These are phyloP conservation scores for Annulohypoxylon truncatum DNA, from an alignment of 2,329 filamentous ascomycete species.

Conservation along the genomic window DNA sequence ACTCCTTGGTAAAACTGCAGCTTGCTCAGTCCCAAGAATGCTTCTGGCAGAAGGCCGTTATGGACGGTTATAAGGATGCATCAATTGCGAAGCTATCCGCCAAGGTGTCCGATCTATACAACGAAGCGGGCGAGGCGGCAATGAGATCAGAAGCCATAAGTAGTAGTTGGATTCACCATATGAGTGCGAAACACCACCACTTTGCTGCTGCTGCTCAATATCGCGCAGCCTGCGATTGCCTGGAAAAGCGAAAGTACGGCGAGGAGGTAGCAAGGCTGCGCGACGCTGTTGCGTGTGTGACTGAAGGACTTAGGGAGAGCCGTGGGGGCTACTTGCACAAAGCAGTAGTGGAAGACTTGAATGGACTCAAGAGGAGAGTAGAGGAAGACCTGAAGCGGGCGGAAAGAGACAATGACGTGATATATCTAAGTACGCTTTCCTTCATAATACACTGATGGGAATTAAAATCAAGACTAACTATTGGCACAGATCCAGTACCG, in stretches of 20 bases:
- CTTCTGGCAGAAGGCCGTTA: slow-evolving; percentile 97
- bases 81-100: slow-evolving; percentile 92
- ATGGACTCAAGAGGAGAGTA: slow-evolving; percentile 83
- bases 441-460: too few relatives aligned
- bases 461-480: slow-evolving; percentile 47
- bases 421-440: slow-evolving; percentile 77
- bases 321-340: slow-evolving; percentile 81
- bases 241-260: slow-evolving; percentile 94
- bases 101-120: slow-evolving; percentile 90
- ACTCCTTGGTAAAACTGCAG: slow-evolving; percentile 84
- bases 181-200: slow-evolving; percentile 96
- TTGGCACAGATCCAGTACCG: slow-evolving; percentile 73
- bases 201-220: slow-evolving; percentile 97
- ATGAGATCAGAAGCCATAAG: slow-evolving; percentile 90
- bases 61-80: slow-evolving; percentile 91
- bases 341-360: slow-evolving; percentile 82
- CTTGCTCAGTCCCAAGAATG: slow-evolving; percentile 96
- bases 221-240: slow-evolving; percentile 85
- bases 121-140: slow-evolving; percentile 82
- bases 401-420: slow-evolving; percentile 96
- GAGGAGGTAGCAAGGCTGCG: slow-evolving; percentile 90
- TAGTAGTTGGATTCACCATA: slow-evolving; percentile 97
- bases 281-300: slow-evolving; percentile 85
- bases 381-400: slow-evolving; percentile 90
- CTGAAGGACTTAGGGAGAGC: slow-evolving; percentile 86